Base-by-base conservation (phyloP, 2,329 filamentous ascomycete genomes). In the Tolypocladium nubicola region DNA sequence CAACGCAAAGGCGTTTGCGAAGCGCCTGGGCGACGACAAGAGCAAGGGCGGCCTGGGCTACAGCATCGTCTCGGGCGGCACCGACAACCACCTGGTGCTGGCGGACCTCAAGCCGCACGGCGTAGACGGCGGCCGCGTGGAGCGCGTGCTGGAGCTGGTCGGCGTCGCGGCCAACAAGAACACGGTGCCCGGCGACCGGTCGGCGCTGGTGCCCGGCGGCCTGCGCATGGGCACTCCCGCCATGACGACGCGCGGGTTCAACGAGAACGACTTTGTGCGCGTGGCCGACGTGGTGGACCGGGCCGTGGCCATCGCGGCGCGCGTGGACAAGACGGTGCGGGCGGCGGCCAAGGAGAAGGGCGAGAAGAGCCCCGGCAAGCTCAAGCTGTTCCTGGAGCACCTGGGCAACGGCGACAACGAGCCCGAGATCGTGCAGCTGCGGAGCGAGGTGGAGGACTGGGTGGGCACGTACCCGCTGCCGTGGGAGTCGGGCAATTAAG, bases 121-220 rank as follows among this genome's bases (percentile, higher is more conserved):
- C 58, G 85, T 99, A 60, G 94, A 99, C 68, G 92, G 92, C 64
- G 88, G 88, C 30, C 87, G 92, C 56, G 90, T 96, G 16, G 92
- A 97, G 77, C 86, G 90, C 52, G 86, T 96, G 19, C 82, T 97
- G 30, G 92, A 97, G 72, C 84, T 96, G 52, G 90, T 95, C 63
- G 93, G 93, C 66, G 93, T 97, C 55, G 94, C 94, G n/a, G 88
- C 89, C 70, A 99, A 99, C 81, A 99, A 99, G 82, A 99, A 99
- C 78, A 97, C 94, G 9, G 93, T 97, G 0, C 94, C 94, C 1
- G 94, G 93, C 49, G 94, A 99, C 75, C 90, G 87, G 70, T 96
- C 91, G 1, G 94, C 94, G 1, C 83, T 99, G 68, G 90, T 93
- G 62, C 94, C 94, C 16, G 93, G 93, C 63, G 94, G 94, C 62